Percentiles rank a stretch among this genome's conserved stretches.
phyloP scores from a whole-genome alignment of 768 basidiomycete species.

The Suillus paluster region DNA sequence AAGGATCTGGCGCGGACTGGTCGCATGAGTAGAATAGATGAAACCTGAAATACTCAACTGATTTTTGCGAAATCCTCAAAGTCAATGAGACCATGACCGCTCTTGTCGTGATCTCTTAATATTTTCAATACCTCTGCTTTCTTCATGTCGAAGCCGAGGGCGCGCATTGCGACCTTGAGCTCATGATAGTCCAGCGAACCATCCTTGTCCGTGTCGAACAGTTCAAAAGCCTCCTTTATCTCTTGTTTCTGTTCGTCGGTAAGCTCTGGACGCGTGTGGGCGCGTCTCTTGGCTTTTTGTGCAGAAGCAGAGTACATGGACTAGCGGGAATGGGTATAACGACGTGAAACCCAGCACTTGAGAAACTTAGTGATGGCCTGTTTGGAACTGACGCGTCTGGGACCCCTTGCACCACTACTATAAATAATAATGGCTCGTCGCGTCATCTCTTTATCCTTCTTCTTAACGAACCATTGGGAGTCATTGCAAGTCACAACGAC shows the following conservation, averaged over 20 bases:
- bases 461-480: neutral
- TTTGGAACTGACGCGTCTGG: constrained; percentile 32
- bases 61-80: constrained; percentile 95
- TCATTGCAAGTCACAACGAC: neutral
- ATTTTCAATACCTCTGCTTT: constrained; percentile 98
- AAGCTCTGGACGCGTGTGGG: constrained; percentile 80
- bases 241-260: constrained; percentile 92
- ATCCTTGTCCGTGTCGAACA: constrained; percentile 99
- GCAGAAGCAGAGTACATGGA: constrained; percentile 65
- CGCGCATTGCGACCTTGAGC: constrained; percentile 98
- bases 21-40: neutral
- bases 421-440: neutral
- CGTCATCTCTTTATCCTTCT: neutral
- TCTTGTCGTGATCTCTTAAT: constrained; percentile 88
- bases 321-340: constrained; percentile 1
- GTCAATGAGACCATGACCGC: constrained; percentile 82
- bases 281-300: constrained; percentile 74
- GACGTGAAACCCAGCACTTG: too few species aligned
- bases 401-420: constrained; percentile 26
- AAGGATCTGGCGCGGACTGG: neutral
- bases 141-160: constrained; percentile 96
- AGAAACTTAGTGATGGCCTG: neutral
- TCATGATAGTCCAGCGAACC: constrained; percentile 97
- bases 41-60: constrained; percentile 58
- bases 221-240: constrained; percentile 98